These are phyloP conservation scores for Fusarium tjaetaba DNA, from an alignment of 2,329 filamentous ascomycete genomes.

Conservation along the genomic window DNA sequence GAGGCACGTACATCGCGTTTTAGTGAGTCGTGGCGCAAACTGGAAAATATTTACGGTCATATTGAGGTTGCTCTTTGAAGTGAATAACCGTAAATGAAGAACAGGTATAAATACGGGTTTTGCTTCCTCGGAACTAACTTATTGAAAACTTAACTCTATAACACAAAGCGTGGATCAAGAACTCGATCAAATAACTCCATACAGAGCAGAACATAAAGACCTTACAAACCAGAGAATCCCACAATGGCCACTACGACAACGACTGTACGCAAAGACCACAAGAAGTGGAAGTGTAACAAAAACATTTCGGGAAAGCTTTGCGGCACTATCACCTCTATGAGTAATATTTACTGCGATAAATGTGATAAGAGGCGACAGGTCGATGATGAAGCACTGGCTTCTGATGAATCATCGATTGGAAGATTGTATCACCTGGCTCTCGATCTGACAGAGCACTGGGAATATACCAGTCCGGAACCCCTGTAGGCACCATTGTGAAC, in stretches of 20 bases:
- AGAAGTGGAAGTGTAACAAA: constrained; percentile 12
- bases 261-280: background rate
- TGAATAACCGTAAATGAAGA: background rate
- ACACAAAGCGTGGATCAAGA: rapidly evolving
- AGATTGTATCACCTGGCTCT: background rate
- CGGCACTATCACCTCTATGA: background rate
- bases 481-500: background rate
- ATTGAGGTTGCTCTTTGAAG: rapidly evolving
- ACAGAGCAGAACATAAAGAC: rapidly evolving
- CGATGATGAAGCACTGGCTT: background rate
- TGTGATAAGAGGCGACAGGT: background rate
- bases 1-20: background rate
- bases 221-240: rapidly evolving
- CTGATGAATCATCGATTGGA: background rate
- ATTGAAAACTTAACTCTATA: rapidly evolving
- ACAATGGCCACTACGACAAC: background rate
- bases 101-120: rapidly evolving
- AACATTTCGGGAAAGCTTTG: background rate
- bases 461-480: background rate
- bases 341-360: background rate
- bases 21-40: rapidly evolving
- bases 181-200: rapidly evolving
- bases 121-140: rapidly evolving
- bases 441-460: background rate
- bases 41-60: rapidly evolving